Base-by-base conservation (phyloP, 2,329 filamentous ascomycete genomes). In the Neodidymelliopsis sp. region DNA sequence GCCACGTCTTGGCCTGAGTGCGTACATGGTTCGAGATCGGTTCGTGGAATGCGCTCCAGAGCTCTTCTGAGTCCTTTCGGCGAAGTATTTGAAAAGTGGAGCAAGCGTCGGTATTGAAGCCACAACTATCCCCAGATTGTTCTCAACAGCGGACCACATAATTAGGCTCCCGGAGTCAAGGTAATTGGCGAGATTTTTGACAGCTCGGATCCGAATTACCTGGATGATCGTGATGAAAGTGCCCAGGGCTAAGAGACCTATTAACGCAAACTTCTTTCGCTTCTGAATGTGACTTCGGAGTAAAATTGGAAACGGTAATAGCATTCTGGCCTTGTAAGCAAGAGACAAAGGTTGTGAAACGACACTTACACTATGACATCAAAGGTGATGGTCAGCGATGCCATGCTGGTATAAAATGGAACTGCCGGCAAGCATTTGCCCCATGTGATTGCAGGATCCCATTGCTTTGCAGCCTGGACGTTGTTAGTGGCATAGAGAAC, bases 91-190 rank as follows among this genome's bases (percentile, higher is more conserved):
- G 47, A 56, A 56, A 1, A 59, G 47, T 1, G 50, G 56, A 12
- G 53, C 53, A 0, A 56, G 47, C 2, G 56, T 56, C 2, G 56
- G 56, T 5, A 59, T 49, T 2, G 43, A 56, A 2, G 47, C 53
- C 6, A 59, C 56, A 31, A 59, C 54, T 13, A 59, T 56, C 8
- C 56, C 56, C 15, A 56, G n/a, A 10, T 59, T 59, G 28, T 59
- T 59, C 19, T 56, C 56, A 12, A 59, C 34, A 3, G 49, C 34
- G 6, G 56, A 59, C 56, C 56, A 56, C 53, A 59, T 54, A n/a
- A 58, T 58, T 12, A 56, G 30, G 4, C 44, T 53, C 6, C 39
- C 22, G 2, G 53, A 58, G 24, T 58, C 53, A 24, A 58, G 56
- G 6, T 58, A 58, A 34, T 58, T 56, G 24, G 53, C 39, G 5